Evolutionary conservation across 2,329 filamentous ascomycete species (phyloP), one percentile per base, ranked within the genome.

Genomic region (Fusarium vanettenii): DNA sequence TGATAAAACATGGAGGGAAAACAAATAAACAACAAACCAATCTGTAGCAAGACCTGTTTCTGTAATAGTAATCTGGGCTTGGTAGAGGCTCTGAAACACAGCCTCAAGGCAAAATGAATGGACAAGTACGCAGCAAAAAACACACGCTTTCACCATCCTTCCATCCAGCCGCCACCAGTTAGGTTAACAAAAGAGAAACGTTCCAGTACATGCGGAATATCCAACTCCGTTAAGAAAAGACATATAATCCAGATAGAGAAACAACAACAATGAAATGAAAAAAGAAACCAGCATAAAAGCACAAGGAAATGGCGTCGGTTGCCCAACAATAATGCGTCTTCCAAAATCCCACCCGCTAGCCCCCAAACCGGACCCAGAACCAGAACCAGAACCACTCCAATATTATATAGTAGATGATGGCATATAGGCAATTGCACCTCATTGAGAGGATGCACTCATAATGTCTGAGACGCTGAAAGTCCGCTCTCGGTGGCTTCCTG

Each of bases 311-410:
- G 55, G 62, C 68, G 74, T 79, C 71, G 70, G 78, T 79, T 64
- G 78, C 78, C 78, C 71, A 73, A 79, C 73, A 68, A 66, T 79
- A n/a, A 57, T 79, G 78, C 71, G 78, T 79, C 77, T 79, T 78
- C 67, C 75, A 72, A 72, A 63, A 64, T 71, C 67, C 76, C 76
- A 71, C 76, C 72, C 64, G 60, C 76, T 69, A 70, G 67, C 68
- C 66, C 71, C 72, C 60, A 75, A 63, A 55, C 48, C 67, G 61
- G 70, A 55, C 66, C 63, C 48, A 66, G 61, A 70, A 55, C 66
- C 66, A 69, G 69, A 71, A 71, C 63, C 66, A 69, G 69, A 71
- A 72, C 63, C 60, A 67, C 68, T 72, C 71, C 65, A 50, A 59
- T 76, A 76, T 76, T 77, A 79, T 67, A 70, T 74, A 76, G 68